Conservation (phyloP, 495 filamentous ascomycete genomes). For the Talaromyces liani region DNA sequence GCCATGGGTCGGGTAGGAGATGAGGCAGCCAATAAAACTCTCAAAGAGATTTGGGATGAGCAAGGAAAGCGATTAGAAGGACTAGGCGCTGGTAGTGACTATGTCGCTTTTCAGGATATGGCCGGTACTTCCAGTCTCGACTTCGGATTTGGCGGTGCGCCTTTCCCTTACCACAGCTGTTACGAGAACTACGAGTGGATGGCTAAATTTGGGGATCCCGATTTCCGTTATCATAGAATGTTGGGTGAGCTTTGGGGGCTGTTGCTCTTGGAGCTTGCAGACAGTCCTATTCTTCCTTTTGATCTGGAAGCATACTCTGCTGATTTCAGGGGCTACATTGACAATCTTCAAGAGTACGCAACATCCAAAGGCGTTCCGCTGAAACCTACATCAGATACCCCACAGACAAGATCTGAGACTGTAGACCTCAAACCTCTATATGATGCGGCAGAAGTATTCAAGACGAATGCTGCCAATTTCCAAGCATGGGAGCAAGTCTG, state of each 20-base stretch:
- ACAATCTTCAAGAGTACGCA: slow-evolving; percentile 60
- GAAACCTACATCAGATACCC: slow-evolving; percentile 28
- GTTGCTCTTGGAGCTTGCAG: slow-evolving; percentile 77
- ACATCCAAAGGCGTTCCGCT: slow-evolving; percentile 43
- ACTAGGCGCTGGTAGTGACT: slow-evolving; percentile 78
- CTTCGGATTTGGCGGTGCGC: slow-evolving; percentile 64
- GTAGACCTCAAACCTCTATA: slow-evolving; percentile 53
- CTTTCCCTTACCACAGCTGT: slow-evolving; percentile 73
- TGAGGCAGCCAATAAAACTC: slow-evolving; percentile 60
- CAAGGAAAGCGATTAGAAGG: slow-evolving; percentile 50
- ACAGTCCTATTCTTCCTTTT: slow-evolving; percentile 74
- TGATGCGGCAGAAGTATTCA: slow-evolving; percentile 53
- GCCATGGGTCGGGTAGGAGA: slow-evolving; percentile 68
- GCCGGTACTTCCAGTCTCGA: slow-evolving; percentile 89
- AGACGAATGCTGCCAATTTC: slow-evolving; percentile 53
- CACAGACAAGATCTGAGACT: slow-evolving; percentile 15
- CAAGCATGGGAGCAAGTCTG: slow-evolving; percentile 64
- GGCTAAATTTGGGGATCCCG: slow-evolving; percentile 67
- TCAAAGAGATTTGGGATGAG: slow-evolving; percentile 71
- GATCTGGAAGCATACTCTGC: slow-evolving; percentile 71
- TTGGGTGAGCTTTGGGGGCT: slow-evolving; percentile 75
- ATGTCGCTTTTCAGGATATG: slow-evolving; percentile 86
- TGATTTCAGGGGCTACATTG: slow-evolving; percentile 51
- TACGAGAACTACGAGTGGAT: slow-evolving; percentile 90
- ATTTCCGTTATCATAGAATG: slow-evolving; percentile 71